Evolutionary conservation across 306 rosid species (phyloP).

Genomic region (Luffa acutangula): DNA sequence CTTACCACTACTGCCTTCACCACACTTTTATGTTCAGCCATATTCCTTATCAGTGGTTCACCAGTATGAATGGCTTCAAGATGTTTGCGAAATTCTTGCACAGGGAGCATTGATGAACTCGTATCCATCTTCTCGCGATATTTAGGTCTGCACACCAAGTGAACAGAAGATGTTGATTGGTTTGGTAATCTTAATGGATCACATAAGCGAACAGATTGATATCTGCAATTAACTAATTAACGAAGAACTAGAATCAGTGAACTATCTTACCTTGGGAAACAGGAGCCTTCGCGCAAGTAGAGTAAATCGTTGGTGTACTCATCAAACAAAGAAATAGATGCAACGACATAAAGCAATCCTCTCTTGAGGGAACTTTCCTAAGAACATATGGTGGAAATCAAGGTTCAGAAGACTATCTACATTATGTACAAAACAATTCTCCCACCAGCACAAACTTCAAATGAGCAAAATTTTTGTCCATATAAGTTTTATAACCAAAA

Average conservation of each 20-base stretch:
- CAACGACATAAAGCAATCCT: slow-evolving; percentile 18
- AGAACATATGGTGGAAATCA: neutral
- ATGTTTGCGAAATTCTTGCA: slow-evolving; percentile 1
- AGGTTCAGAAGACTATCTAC: neutral
- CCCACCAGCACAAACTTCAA: neutral
- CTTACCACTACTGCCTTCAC: slow-evolving; percentile 14
- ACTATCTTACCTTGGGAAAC: slow-evolving; percentile 12
- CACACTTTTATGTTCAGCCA: neutral
- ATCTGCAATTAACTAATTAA: neutral
- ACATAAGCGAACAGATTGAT: neutral
- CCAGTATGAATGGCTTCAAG: neutral
- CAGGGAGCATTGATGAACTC: slow-evolving; percentile 4
- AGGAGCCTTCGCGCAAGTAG: slow-evolving; percentile 16
- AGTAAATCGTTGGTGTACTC: slow-evolving; percentile 20
- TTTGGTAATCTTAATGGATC: neutral
- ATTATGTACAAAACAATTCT: no score
- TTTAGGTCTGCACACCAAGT: slow-evolving; percentile 9
- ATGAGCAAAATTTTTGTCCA: neutral
- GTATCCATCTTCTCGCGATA: slow-evolving; percentile 2
- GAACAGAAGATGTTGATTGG: neutral
- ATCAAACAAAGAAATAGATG: slow-evolving; percentile 13
- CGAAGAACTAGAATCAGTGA: neutral
- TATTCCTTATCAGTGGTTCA: slow-evolving; percentile 1
- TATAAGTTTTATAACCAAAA: neutral
- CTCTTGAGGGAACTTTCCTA: slow-evolving; percentile 11